Evolutionary conservation across 192 early-diverging fungal genomes (phyloP).

Genomic region (Coemansia sp.): DNA sequence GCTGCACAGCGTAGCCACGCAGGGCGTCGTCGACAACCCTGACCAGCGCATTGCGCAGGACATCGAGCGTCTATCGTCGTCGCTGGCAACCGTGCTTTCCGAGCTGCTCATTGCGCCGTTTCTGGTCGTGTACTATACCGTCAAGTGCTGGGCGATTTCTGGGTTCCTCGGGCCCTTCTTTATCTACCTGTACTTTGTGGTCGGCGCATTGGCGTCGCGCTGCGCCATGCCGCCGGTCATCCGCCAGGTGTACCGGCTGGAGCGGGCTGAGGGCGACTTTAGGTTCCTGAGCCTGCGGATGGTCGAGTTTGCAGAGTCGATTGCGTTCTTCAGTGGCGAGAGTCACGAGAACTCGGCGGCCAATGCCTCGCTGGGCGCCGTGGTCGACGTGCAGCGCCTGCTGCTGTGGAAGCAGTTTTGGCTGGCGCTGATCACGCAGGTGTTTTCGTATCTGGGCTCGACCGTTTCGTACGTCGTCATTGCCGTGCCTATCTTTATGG

Average conservation of each 20-base stretch:
- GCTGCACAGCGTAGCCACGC: conserved; percentile 59
- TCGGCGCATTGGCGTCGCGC: conserved; percentile 61
- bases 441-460: conserved; percentile 73
- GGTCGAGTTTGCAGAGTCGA: conserved; percentile 70
- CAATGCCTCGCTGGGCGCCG: conserved; percentile 52
- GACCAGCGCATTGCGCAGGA: conserved; percentile 92
- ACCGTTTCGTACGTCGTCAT: conserved; percentile 79
- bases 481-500: conserved; percentile 76
- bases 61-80: conserved; percentile 68
- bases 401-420: conserved; percentile 57
- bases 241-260: conserved; percentile 66
- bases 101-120: conserved; percentile 70
- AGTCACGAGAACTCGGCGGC: conserved; percentile 58
- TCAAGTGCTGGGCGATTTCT: conserved; percentile 62
- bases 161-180: conserved; percentile 66
- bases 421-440: conserved; percentile 56
- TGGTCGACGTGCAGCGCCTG: conserved; percentile 56
- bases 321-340: conserved; percentile 82
- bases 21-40: conserved; percentile 68
- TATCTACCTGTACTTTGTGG: conserved; percentile 70
- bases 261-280: conserved; percentile 80
- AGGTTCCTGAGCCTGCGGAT: conserved; percentile 71
- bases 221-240: conserved; percentile 73
- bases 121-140: conserved; percentile 77
- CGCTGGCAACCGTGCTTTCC: conserved; percentile 53